Conservation (phyloP, 2,329 filamentous ascomycete species). For the Aspergillus calidoustus region DNA sequence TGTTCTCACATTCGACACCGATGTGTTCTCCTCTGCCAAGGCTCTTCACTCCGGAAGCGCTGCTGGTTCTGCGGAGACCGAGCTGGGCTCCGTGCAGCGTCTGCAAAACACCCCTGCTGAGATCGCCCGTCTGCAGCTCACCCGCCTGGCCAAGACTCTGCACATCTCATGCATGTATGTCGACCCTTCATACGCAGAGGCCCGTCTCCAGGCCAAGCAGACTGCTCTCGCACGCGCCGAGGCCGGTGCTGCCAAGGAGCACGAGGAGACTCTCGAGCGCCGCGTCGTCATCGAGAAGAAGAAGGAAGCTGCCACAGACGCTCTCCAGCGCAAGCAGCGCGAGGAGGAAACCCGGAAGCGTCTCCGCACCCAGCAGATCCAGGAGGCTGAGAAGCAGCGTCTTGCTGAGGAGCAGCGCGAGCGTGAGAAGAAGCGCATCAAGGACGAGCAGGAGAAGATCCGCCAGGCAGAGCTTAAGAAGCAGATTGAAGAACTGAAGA, state of each 20-base stretch:
- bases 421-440: conserved; percentile 82
- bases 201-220: conserved; percentile 76
- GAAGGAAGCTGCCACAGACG: conserved; percentile 92
- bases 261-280: conserved; percentile 79
- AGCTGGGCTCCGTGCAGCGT: conserved; percentile 84
- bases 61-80: conserved; percentile 84
- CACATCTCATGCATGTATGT: conserved; percentile 96
- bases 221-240: conserved; percentile 80
- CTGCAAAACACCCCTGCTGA: conserved; percentile 97
- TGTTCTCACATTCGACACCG: conserved; percentile 94
- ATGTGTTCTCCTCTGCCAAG: conserved; percentile 97
- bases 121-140: conserved; percentile 93
- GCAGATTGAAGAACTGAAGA: conserved; percentile 88
- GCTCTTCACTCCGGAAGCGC: conserved; percentile 82
- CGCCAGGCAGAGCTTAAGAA: conserved; percentile 93
- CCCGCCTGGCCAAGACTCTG: conserved; percentile 85
- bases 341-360: conserved; percentile 90
- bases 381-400: conserved; percentile 86
- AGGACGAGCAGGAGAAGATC: conserved; percentile 86
- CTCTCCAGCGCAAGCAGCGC: conserved; percentile 84
- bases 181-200: conserved; percentile 84
- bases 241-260: conserved; percentile 89
- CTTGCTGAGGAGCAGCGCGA: conserved; percentile 91
- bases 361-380: conserved; percentile 81
- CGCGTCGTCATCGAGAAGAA: conserved; percentile 94